These are phyloP conservation scores for Galeopsis tetrahit DNA, from an alignment of 257 asterid species.

Conservation along the genomic window DNA sequence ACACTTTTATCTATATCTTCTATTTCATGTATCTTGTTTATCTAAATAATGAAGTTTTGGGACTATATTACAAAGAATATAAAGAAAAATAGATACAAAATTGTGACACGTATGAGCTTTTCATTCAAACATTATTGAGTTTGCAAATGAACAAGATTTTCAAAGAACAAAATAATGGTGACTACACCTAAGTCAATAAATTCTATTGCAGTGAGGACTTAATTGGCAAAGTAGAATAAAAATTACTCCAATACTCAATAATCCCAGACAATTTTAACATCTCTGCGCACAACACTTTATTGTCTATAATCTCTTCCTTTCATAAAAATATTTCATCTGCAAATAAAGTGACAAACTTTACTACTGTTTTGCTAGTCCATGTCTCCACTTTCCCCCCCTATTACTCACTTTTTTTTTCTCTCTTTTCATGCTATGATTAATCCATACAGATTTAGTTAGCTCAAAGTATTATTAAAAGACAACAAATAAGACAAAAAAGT, in stretches of 20 bases:
- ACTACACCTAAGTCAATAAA: conserved; percentile 2
- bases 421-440: background rate
- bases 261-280: conserved; percentile 18
- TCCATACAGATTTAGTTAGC: conserved; percentile 1
- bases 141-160: background rate
- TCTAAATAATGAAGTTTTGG: too few relatives aligned
- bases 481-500: conserved; percentile 5
- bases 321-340: background rate
- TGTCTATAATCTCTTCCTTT: conserved; percentile 32
- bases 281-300: conserved; percentile 32
- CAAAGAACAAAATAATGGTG: background rate
- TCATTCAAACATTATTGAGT: too few relatives aligned
- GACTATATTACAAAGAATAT: too few relatives aligned
- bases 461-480: conserved; percentile 7
- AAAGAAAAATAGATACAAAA: too few relatives aligned
- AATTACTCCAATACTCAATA: background rate
- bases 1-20: too few relatives aligned
- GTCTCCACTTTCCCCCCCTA: conserved; percentile 42
- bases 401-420: background rate
- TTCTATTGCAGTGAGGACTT: background rate
- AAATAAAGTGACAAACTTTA: conserved; percentile 37
- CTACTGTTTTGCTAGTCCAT: conserved; percentile 31
- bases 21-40: too few relatives aligned
- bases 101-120: too few relatives aligned
- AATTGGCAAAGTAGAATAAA: conserved; percentile 5